phyloP scores from a whole-genome alignment of 2,329 filamentous ascomycete species.

The Ophidiomyces ophidiicola region DNA sequence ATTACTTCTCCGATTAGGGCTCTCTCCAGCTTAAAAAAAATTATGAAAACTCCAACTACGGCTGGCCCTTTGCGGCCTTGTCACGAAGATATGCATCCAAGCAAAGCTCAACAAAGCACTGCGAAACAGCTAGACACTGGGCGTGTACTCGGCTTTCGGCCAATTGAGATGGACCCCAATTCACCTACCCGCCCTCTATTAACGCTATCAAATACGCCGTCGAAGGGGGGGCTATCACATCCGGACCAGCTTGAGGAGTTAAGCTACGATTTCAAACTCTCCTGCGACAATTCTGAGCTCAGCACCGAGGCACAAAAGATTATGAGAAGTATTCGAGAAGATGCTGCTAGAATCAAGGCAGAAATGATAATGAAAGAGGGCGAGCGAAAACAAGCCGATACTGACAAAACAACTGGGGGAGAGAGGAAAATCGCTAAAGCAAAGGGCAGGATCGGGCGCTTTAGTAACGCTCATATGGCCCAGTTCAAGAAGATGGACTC shows the following conservation, averaged over 20 bases:
- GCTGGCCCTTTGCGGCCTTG: conserved; percentile 57
- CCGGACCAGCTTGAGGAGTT: conserved; percentile 32
- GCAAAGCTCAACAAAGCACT: conserved; percentile 62
- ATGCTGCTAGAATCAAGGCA: conserved; percentile 59
- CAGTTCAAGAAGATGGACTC: conserved; percentile 98
- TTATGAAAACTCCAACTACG: conserved; percentile 49
- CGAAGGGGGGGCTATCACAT: conserved; percentile 28
- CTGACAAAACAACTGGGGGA: conserved; percentile 32
- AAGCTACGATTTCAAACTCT: conserved; percentile 37
- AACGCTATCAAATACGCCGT: conserved; percentile 30
- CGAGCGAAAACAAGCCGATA: conserved; percentile 39
- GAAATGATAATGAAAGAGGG: conserved; percentile 53
- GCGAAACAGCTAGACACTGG: conserved; percentile 68
- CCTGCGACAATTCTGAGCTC: conserved; percentile 33
- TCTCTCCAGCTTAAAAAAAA: conserved; percentile 22
- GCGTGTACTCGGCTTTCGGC: conserved; percentile 67
- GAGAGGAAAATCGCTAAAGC: conserved; percentile 65
- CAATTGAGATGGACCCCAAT: conserved; percentile 44
- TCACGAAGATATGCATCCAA: conserved; percentile 80
- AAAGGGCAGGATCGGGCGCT: conserved; percentile 65
- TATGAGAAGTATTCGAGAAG: conserved; percentile 56
- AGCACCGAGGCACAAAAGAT: conserved; percentile 43
- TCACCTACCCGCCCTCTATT: conserved; percentile 14
- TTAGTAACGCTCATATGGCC: conserved; percentile 72
- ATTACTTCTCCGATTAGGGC: conserved; percentile 22